Base-by-base conservation (phyloP, 1,284 basidiomycete genomes). In the Dichomitus squalens region DNA sequence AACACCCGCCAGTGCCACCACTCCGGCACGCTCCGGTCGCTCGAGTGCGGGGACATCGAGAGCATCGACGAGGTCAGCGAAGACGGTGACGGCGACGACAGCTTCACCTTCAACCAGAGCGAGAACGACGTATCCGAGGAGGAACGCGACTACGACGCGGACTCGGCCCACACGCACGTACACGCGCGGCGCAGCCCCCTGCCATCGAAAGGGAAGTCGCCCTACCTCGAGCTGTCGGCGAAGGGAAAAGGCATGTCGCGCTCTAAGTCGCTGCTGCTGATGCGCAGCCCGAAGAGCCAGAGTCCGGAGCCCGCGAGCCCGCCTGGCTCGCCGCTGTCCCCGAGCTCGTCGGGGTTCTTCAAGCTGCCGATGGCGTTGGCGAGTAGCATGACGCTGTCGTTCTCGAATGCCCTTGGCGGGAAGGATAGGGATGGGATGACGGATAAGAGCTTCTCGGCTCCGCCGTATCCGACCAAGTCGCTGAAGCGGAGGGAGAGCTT, bases 401-500 rank as follows among this genome's bases (percentile, higher is more conserved):
- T 66, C 8, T 57, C 54, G 7, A 61, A 49, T 14, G 60, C 58
- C 3, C 52, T 66, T 7, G 63, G 29, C 11, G 29, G 63, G 1
- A 43, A 55, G 18, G 44, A 41, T 21, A 52, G 12, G 50, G 50
- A 41, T 21, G 29, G 12, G 40, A 49, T 20, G 40, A n/a, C 33
- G 18, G 49, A 65, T 40, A 67, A 66, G 58, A 44, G 56, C 16
- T 51, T 49, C n/a, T 36, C 59, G 6, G 21, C 35, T 7, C 35
- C 55, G 3, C 35, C 50, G 1, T 21, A 35, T 5, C 20, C 52
- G 1, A 46, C 40, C 18, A 39, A 60, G 34, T n/a, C 35, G 2
- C 36, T 64, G 16, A 69, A 66, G 51, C 60, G 66, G 4, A 68
- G 66, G 49, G 70, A 72, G 54, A 69, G 69, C 55, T 69, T 70